These are phyloP conservation scores for Trypanosoma cruzi DNA, from an alignment of 208 protist species.

Conservation along the genomic window DNA sequence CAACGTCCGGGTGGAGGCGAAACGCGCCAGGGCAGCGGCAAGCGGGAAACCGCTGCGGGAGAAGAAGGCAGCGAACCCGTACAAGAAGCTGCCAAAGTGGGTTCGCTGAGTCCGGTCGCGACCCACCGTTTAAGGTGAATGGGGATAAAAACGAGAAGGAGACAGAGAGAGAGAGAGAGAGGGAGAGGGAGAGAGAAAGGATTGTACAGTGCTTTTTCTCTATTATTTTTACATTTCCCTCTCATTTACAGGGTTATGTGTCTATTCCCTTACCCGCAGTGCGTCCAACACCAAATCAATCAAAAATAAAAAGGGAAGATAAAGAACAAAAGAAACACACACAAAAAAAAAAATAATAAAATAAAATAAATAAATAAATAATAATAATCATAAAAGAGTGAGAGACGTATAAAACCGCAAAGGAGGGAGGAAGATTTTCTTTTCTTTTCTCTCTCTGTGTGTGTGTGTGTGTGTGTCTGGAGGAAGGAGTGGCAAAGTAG, in stretches of 20 bases:
- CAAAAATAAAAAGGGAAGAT: not conserved
- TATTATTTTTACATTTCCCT: not conserved
- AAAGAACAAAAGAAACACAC: not conserved
- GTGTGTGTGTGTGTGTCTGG: not conserved
- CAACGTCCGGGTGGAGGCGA: slow-evolving; percentile 56
- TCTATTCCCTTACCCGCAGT: not conserved
- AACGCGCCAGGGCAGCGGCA: slow-evolving; percentile 43
- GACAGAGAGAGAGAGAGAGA: not conserved
- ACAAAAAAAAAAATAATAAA: not conserved
- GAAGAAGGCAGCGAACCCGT: slow-evolving; percentile 77
- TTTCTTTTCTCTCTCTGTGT: slow-evolving; percentile 13
- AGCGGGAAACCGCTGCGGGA: slow-evolving; percentile 54
- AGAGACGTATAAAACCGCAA: not conserved
- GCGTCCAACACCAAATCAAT: not conserved
- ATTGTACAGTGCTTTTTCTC: not conserved
- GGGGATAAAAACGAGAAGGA: slow-evolving; percentile 20
- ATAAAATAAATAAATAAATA: too few relatives aligned
- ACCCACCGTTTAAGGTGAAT: too few relatives aligned
- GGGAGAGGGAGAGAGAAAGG: not conserved
- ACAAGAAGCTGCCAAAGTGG: slow-evolving; percentile 90
- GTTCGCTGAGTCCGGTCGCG: slow-evolving; percentile 47
- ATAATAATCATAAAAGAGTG: too few relatives aligned
- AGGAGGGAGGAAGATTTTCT: not conserved
- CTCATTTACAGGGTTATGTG: not conserved
- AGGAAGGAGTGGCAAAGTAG: not conserved